These are phyloP conservation scores for Pseudopediastrum boryanum DNA, from an alignment of 139 green algal genomes.

Conservation along the genomic window DNA sequence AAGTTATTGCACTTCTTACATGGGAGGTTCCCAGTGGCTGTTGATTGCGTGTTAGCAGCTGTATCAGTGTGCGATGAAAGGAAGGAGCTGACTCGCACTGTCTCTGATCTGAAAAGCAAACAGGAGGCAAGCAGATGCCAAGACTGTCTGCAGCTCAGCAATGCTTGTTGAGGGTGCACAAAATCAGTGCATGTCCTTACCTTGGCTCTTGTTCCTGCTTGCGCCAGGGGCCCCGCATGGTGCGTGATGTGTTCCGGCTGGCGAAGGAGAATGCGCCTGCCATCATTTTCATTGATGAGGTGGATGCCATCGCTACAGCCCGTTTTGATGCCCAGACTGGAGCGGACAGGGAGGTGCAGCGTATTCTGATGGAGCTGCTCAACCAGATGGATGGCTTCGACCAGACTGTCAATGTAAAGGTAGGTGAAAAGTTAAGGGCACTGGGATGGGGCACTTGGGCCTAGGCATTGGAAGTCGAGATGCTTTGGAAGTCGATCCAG, in stretches of 20 bases:
- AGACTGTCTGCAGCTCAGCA: no score
- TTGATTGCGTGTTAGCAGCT: no score
- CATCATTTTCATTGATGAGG: slow-evolving; percentile 99
- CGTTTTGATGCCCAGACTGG: slow-evolving; percentile 97
- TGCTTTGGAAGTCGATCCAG: no score
- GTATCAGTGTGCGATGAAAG: no score
- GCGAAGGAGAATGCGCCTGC: slow-evolving; percentile 97
- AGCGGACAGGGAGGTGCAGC: slow-evolving; percentile 93
- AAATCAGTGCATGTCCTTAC: neutral
- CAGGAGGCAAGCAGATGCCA: no score
- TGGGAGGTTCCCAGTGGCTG: no score
- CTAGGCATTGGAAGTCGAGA: neutral
- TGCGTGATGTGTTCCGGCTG: slow-evolving; percentile 98
- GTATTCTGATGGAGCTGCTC: slow-evolving; percentile 99
- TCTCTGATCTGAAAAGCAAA: no score
- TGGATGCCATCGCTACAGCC: slow-evolving; percentile 97
- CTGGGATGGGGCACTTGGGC: no score
- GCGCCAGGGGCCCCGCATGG: slow-evolving; percentile 91
- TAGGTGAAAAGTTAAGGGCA: slow-evolving; percentile 6
- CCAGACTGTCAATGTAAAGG: slow-evolving; percentile 93
- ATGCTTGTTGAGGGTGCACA: no score
- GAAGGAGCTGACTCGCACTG: no score
- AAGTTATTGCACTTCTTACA: no score
- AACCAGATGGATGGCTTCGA: slow-evolving; percentile 99
- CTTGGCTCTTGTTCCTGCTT: neutral